phyloP scores from a whole-genome alignment of 1,284 basidiomycete genomes.

The Golubevia pallescens region DNA sequence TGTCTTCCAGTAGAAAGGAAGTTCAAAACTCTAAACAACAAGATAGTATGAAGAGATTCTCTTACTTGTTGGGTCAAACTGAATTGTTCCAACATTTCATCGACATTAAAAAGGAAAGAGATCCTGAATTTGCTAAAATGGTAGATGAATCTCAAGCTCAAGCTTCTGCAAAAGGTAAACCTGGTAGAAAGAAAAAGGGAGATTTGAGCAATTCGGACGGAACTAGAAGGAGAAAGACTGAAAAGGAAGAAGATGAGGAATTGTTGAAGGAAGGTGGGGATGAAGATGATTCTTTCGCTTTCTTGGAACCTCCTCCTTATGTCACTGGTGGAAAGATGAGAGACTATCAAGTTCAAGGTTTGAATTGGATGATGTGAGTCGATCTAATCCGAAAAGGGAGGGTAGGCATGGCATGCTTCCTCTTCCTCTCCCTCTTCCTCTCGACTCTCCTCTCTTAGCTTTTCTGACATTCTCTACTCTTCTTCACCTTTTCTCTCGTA shows the following conservation, averaged over 20 bases:
- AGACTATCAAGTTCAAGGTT: constrained; percentile 90
- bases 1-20: neutral
- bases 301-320: constrained; percentile 48
- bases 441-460: neutral
- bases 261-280: constrained; percentile 83
- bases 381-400: too few species aligned
- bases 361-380: constrained; percentile 84
- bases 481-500: constrained; percentile 6
- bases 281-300: constrained; percentile 70
- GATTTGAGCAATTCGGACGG: constrained; percentile 27
- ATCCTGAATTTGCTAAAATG: constrained; percentile 90
- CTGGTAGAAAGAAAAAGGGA: constrained; percentile 22
- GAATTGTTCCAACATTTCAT: constrained; percentile 65
- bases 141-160: constrained; percentile 70
- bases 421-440: neutral
- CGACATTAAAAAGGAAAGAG: constrained; percentile 72
- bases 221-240: constrained; percentile 70
- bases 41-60: constrained; percentile 59
- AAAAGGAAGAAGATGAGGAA: constrained; percentile 98
- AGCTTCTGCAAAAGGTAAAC: constrained; percentile 7
- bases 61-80: constrained; percentile 60
- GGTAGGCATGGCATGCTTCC: too few species aligned
- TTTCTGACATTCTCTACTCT: constrained; percentile 2
- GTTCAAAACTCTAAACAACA: constrained; percentile 65
- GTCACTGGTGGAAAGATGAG: constrained; percentile 80